phyloP scores from a whole-genome alignment of 164 flowering plant species.

The Vitis labrusca region DNA sequence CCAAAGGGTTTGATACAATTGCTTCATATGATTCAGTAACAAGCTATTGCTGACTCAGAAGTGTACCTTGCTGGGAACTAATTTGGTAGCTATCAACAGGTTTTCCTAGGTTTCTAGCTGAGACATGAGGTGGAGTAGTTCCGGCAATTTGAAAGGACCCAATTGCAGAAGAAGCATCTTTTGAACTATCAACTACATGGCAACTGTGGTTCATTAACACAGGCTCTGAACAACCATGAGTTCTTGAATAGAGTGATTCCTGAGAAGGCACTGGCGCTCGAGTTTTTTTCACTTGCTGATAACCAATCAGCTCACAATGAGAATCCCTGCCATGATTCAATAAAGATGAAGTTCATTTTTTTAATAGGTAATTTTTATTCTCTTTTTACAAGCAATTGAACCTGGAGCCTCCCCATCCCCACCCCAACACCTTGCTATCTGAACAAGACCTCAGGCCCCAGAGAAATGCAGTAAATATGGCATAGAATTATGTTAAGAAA shows the following conservation, averaged over 20 bases:
- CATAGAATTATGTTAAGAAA: neutral
- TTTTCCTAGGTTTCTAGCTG: conserved; percentile 14
- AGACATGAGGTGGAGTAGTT: conserved; percentile 6
- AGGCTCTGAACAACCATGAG: conserved; percentile 12
- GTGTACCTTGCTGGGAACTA: conserved; percentile 17
- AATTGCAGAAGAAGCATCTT: conserved; percentile 12
- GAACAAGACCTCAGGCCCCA: too few species aligned
- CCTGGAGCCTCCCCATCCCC: too few species aligned
- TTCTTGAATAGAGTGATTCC: neutral
- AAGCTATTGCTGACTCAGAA: neutral
- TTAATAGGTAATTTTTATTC: too few species aligned
- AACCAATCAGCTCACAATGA: conserved; percentile 47
- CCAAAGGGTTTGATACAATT: neutral
- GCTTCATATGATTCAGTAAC: neutral
- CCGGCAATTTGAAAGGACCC: conserved; percentile 7
- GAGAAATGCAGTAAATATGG: neutral
- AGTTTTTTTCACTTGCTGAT: conserved; percentile 18
- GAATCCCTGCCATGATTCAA: conserved; percentile 32
- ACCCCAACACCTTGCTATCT: too few species aligned
- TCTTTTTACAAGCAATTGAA: too few species aligned
- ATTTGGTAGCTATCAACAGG: conserved; percentile 2
- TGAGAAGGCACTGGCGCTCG: conserved; percentile 8
- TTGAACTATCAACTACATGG: conserved; percentile 8
- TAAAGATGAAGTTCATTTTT: too few species aligned
- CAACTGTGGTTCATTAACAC: conserved; percentile 20